Conservation (phyloP, 176 grass and related monocot genomes). For the Aegilops bicornis region DNA sequence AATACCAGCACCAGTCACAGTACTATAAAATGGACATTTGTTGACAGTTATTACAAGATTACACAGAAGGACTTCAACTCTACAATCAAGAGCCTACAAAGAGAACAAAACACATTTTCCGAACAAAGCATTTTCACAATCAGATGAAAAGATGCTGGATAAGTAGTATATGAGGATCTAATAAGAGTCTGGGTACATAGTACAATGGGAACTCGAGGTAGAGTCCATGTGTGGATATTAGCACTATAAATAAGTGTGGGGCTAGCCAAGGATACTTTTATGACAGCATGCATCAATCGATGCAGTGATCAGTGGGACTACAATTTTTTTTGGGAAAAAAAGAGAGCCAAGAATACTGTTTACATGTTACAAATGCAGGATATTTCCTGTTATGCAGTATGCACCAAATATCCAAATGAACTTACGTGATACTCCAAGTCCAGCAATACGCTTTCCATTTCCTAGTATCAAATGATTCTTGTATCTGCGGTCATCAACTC, state of each 20-base stretch:
- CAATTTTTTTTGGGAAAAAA: background rate
- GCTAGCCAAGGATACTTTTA: background rate
- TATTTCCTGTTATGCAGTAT: background rate
- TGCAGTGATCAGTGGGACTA: background rate
- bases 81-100: slow-evolving; percentile 1
- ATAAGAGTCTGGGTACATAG: background rate
- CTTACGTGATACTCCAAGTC: slow-evolving; percentile 99
- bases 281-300: background rate
- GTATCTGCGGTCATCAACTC: slow-evolving; percentile 97
- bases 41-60: background rate
- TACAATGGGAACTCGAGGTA: background rate
- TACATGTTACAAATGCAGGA: background rate
- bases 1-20: slow-evolving; percentile 5
- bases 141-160: background rate
- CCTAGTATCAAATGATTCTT: slow-evolving; percentile 94
- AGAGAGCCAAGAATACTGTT: background rate
- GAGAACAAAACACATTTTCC: background rate
- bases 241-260: background rate
- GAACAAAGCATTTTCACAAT: slow-evolving; percentile 13
- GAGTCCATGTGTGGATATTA: background rate
- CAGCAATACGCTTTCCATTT: slow-evolving; percentile 78
- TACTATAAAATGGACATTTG: background rate
- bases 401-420: slow-evolving; percentile 20
- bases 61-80: background rate
- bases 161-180: background rate